Percentiles rank a stretch among this genome's conserved stretches.
These are phyloP conservation scores for Hypoxylon trugodes DNA, from an alignment of 495 filamentous ascomycete species.

Conservation along the genomic window DNA sequence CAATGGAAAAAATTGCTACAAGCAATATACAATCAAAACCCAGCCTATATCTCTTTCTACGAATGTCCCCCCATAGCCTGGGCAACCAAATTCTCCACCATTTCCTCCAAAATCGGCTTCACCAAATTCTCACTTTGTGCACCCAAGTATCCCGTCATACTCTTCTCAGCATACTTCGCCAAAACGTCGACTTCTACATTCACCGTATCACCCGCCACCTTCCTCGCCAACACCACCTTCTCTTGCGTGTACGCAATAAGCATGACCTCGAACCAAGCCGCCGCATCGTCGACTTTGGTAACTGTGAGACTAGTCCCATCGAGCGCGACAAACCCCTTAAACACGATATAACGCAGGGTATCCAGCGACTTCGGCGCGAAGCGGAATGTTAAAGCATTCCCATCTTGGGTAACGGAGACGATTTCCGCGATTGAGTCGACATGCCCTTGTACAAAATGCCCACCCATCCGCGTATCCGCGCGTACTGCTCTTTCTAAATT, in stretches of 20 bases:
- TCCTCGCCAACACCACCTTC: constrained; percentile 82
- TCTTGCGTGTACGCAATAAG: constrained; percentile 98
- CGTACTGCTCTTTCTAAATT: constrained; percentile 95
- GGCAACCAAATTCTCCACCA: constrained; percentile 82
- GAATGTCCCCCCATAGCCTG: constrained; percentile 63
- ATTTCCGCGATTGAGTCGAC: constrained; percentile 89
- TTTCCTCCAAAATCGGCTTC: constrained; percentile 76
- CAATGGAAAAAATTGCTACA: no score
- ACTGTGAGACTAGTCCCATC: constrained; percentile 98
- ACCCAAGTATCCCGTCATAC: constrained; percentile 73
- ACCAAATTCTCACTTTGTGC: constrained; percentile 61
- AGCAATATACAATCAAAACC: background rate
- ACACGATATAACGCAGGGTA: constrained; percentile 85
- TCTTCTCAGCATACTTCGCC: constrained; percentile 99
- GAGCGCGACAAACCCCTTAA: constrained; percentile 95
- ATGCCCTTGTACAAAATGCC: constrained; percentile 89
- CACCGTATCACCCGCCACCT: constrained; percentile 83
- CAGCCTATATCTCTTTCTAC: background rate
- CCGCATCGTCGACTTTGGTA: constrained; percentile 77
- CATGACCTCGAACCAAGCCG: constrained; percentile 97
- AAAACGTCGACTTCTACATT: constrained; percentile 99
- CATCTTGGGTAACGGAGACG: constrained; percentile 72
- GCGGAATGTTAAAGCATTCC: constrained; percentile 87
- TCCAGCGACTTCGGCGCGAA: constrained; percentile 69
- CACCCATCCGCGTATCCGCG: constrained; percentile 88